phyloP scores from a whole-genome alignment of 2,329 filamentous ascomycete genomes.

The Lizonia empirigonia region DNA sequence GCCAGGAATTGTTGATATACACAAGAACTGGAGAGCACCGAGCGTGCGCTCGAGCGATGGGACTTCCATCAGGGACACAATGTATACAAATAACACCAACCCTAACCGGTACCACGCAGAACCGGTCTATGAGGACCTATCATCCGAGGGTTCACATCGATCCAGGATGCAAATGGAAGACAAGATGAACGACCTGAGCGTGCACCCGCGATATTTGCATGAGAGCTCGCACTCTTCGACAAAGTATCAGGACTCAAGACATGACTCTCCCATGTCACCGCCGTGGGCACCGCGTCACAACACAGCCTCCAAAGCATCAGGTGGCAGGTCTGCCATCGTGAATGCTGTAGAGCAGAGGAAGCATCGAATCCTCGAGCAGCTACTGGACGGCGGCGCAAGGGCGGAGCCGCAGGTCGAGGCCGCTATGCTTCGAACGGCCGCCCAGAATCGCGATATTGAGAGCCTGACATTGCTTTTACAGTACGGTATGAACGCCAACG shows the following conservation, averaged over 20 bases:
- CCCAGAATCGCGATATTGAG: slow-evolving; percentile 39
- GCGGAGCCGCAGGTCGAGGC: slow-evolving; percentile 38
- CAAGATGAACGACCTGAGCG: slow-evolving; percentile 29
- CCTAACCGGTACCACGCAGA: slow-evolving; percentile 28
- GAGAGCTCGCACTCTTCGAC: slow-evolving; percentile 24
- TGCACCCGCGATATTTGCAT: slow-evolving; percentile 32
- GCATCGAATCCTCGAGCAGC: slow-evolving; percentile 60
- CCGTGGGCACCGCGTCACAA: slow-evolving; percentile 31
- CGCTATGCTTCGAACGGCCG: slow-evolving; percentile 39
- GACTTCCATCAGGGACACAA: slow-evolving; percentile 35
- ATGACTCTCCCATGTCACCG: slow-evolving; percentile 25
- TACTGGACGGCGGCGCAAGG: slow-evolving; percentile 41
- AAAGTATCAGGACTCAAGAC: slow-evolving; percentile 16
- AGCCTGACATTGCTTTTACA: slow-evolving; percentile 36
- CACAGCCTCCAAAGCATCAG: slow-evolving; percentile 34
- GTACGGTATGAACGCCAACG: slow-evolving; percentile 40
- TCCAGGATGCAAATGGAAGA: slow-evolving; percentile 34
- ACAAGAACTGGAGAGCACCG: slow-evolving; percentile 37
- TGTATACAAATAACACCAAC: slow-evolving; percentile 28
- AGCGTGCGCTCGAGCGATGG: slow-evolving; percentile 34
- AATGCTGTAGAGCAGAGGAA: slow-evolving; percentile 67
- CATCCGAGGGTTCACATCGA: slow-evolving; percentile 28
- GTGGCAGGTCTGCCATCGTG: slow-evolving; percentile 49
- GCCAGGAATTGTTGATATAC: slow-evolving; percentile 30
- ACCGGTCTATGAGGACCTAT: slow-evolving; percentile 30